These are phyloP conservation scores for Collybiopsis confluens DNA, from an alignment of 768 basidiomycete species.

Conservation along the genomic window DNA sequence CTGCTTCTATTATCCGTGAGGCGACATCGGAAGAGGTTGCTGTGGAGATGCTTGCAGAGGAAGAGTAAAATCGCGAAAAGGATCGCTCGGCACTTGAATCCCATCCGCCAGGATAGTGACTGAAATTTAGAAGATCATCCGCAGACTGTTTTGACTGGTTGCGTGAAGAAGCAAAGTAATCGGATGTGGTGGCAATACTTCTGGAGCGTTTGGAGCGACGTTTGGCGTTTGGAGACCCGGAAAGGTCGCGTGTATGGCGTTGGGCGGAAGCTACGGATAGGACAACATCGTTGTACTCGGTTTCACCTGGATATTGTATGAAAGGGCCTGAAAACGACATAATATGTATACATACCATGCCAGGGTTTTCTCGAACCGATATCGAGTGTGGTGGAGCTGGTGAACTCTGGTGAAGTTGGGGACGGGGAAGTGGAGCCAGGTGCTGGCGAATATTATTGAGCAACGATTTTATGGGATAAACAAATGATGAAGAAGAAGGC, in stretches of 20 bases:
- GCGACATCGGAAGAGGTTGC: background rate
- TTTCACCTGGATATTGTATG: background rate
- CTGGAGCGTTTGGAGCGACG: background rate
- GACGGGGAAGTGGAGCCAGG: background rate
- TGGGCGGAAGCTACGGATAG: background rate
- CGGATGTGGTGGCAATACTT: conserved; percentile 6
- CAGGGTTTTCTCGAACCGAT: background rate
- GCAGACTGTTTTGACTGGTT: conserved; percentile 10
- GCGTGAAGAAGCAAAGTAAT: conserved; percentile 5
- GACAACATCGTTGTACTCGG: conserved; percentile 1
- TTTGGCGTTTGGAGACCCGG: background rate
- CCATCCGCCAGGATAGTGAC: conserved; percentile 29
- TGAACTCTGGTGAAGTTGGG: background rate
- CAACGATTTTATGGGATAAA: conserved; percentile 39
- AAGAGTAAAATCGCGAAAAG: conserved; percentile 12
- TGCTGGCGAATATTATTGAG: conserved; percentile 33
- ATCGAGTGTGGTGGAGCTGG: background rate
- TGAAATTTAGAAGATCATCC: conserved; percentile 21
- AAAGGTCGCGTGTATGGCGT: background rate
- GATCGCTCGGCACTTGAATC: conserved; percentile 8
- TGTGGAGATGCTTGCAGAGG: background rate
- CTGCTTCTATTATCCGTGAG: background rate
- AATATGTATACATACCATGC: background rate
- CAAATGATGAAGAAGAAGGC: conserved; percentile 21
- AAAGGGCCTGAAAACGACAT: background rate